Evolutionary conservation across 176 grass and related monocot species (phyloP), one percentile per base, ranked within the genome.

Genomic region (Rhynchospora pubera): DNA sequence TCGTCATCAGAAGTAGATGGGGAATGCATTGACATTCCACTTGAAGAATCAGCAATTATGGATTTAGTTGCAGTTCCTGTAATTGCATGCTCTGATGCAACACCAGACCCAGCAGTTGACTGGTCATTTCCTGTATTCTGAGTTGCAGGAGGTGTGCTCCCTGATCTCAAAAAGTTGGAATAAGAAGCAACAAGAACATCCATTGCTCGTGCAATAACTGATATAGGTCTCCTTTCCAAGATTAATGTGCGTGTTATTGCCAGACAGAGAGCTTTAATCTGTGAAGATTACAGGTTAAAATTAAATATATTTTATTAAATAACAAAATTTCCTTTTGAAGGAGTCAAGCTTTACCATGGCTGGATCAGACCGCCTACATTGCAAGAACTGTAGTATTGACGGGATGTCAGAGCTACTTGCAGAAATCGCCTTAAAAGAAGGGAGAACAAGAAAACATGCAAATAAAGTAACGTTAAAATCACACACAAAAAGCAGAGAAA

Each of bases 321-420:
- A 81, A 86, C 30, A 42, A 78, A 78, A 39, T 7, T 82, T 86
- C 12, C 58, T 2, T n/a, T 57, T 0, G 1, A 65, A 58, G 50
- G 57, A 84, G 7, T 78, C 46, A 83, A 87, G 65, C 45, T 63
- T 92, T 97, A 97, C 95, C 88, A 70, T 88, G 62, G 55, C 89
- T 8, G 89, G 79, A 66, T 94, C 87, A 77, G 69, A 94, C 62
- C 87, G 93, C 62, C 92, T 84, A 84, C 87, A 91, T 68, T 93
- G 96, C 85, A 98, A 91, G 68, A 98, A 98, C 84, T 98, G 92
- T 74, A 98, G 83, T 88, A 88, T 81, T 43, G 84, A 94, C 72
- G 95, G 90, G 84, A 93, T 84, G 23, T 98, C 95, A 84, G 95
- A 98, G 56, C 92, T 94, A 87, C 95, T 98, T 61, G 95, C 84